Percentiles rank a stretch among this genome's conserved stretches.
Evolutionary conservation across 164 flowering plant genomes (phyloP).

Genomic region (Taxillus chinensis): DNA sequence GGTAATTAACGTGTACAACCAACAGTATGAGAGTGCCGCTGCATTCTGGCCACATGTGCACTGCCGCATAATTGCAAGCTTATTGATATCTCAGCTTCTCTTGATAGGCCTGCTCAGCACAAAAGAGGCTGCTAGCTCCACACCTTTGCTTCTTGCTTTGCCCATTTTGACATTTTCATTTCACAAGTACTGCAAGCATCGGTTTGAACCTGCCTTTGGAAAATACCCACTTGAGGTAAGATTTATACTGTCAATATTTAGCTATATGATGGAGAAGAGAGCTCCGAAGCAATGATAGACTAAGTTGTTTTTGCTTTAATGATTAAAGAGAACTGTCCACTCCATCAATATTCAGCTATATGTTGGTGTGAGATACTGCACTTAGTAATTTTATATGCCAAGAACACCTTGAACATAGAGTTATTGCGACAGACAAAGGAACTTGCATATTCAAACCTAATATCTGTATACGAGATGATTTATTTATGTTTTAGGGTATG

Average conservation of each 20-base stretch:
- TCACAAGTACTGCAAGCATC: slow-evolving; percentile 81
- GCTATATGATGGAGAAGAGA: too few relatives aligned
- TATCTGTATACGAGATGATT: too few relatives aligned
- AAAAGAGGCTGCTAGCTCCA: slow-evolving; percentile 79
- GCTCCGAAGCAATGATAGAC: too few relatives aligned
- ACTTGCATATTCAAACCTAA: too few relatives aligned
- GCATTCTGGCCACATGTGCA: slow-evolving; percentile 99
- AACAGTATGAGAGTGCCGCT: slow-evolving; percentile 82
- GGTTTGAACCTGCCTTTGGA: slow-evolving; percentile 92
- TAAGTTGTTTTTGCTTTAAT: too few relatives aligned
- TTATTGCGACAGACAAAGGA: too few relatives aligned
- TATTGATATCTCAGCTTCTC: slow-evolving; percentile 80
- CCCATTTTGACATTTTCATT: slow-evolving; percentile 73
- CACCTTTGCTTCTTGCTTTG: slow-evolving; percentile 66
- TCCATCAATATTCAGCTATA: too few relatives aligned
- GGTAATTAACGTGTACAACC: slow-evolving; percentile 91
- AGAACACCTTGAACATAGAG: too few relatives aligned
- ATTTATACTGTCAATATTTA: not conserved
- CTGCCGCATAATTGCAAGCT: slow-evolving; percentile 71
- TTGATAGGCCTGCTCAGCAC: slow-evolving; percentile 85
- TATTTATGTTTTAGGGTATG: too few relatives aligned
- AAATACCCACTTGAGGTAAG: slow-evolving; percentile 90
- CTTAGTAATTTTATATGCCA: too few relatives aligned
- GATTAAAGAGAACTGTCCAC: too few relatives aligned
- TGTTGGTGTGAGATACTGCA: too few relatives aligned